These are phyloP conservation scores for Elongisporangium anandrum DNA, from an alignment of 352 stramenopile genomes.

Conservation along the genomic window DNA sequence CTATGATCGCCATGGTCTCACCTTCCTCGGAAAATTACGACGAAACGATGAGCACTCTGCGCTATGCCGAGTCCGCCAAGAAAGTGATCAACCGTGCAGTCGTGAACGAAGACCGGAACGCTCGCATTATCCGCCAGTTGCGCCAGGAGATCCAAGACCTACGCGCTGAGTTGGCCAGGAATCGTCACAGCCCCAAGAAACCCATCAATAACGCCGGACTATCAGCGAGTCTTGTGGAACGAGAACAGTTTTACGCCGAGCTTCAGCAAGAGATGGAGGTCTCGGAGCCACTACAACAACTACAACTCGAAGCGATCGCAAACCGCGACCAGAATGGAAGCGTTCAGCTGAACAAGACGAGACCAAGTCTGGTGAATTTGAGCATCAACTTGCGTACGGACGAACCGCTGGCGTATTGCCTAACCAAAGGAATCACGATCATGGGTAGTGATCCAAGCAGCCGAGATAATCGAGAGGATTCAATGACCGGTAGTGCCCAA, in stretches of 20 bases:
- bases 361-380: slow-evolving; percentile 48
- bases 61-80: slow-evolving; percentile 82
- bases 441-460: slow-evolving; percentile 32
- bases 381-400: slow-evolving; percentile 19
- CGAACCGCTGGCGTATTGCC: slow-evolving; percentile 35
- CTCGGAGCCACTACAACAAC: slow-evolving; percentile 27
- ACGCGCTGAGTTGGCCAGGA: slow-evolving; percentile 27
- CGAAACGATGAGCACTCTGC: slow-evolving; percentile 81
- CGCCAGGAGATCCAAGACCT: slow-evolving; percentile 70
- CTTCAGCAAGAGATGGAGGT: slow-evolving; percentile 46
- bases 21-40: slow-evolving; percentile 80
- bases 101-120: slow-evolving; percentile 83
- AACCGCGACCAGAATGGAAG: background rate
- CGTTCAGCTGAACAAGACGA: slow-evolving; percentile 24
- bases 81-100: slow-evolving; percentile 79
- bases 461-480: background rate
- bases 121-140: slow-evolving; percentile 68
- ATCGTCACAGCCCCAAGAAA: slow-evolving; percentile 25
- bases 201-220: slow-evolving; percentile 20
- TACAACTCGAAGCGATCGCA: background rate
- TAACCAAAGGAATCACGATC: slow-evolving; percentile 36
- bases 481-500: background rate
- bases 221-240: slow-evolving; percentile 33
- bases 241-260: slow-evolving; percentile 41
- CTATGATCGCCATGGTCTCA: slow-evolving; percentile 86